phyloP scores from a whole-genome alignment of 164 flowering plant species.

The Magnolia kwangsiensis region DNA sequence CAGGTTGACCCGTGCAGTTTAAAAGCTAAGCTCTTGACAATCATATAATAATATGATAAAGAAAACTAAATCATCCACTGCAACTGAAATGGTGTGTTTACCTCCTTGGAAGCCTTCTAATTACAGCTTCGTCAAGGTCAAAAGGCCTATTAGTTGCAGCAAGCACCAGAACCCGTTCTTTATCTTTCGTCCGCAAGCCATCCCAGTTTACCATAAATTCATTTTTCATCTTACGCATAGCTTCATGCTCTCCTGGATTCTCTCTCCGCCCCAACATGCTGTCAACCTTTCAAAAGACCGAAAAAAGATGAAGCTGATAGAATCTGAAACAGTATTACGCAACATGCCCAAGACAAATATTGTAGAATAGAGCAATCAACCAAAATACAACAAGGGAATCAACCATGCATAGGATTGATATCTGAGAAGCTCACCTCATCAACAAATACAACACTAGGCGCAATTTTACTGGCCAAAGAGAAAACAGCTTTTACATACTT shows the following conservation, averaged over 20 bases:
- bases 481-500: constrained; percentile 94
- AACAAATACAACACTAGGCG: constrained; percentile 92
- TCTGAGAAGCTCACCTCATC: constrained; percentile 64
- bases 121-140: constrained; percentile 96
- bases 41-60: background rate
- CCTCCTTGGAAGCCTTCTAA: constrained; percentile 90
- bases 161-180: constrained; percentile 83
- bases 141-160: constrained; percentile 97
- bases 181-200: constrained; percentile 87
- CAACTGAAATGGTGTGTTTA: constrained; percentile 18
- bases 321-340: background rate
- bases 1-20: background rate
- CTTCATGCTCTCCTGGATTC: constrained; percentile 95
- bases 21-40: background rate
- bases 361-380: background rate
- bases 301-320: background rate
- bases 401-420: background rate
- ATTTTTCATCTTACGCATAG: constrained; percentile 98
- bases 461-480: constrained; percentile 91
- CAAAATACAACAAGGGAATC: background rate
- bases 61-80: background rate
- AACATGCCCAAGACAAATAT: background rate
- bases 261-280: constrained; percentile 95
- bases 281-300: constrained; percentile 61
- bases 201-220: constrained; percentile 99